A percentile compares a stretch with the other conserved stretches of the same genome.
phyloP scores from a whole-genome alignment of 345 rosid species.

The Dovyalis caffra region DNA sequence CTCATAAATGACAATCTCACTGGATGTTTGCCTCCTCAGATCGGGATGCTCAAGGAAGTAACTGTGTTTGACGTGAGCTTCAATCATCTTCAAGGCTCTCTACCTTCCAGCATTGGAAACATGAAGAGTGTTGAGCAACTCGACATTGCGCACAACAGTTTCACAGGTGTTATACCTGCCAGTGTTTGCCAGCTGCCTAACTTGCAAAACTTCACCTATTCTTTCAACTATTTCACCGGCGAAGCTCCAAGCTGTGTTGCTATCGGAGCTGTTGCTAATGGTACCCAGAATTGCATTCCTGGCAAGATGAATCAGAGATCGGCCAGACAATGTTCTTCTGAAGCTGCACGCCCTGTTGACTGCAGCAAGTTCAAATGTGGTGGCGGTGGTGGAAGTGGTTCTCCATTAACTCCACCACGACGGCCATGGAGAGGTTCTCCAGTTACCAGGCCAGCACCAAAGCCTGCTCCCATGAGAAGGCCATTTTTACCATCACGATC shows the following conservation, averaged over 20 bases:
- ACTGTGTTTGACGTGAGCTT: conserved; percentile 66
- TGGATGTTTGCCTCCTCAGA: conserved; percentile 70
- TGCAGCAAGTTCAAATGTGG: conserved; percentile 55
- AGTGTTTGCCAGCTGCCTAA: conserved; percentile 53
- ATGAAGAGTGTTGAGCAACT: conserved; percentile 75
- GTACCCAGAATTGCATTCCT: conserved; percentile 49
- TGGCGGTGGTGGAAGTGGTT: conserved; percentile 6
- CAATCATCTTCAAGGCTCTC: conserved; percentile 52
- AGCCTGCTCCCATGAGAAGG: conserved; percentile 8
- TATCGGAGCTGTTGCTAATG: conserved; percentile 23
- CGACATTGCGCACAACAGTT: conserved; percentile 54
- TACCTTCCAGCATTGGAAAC: conserved; percentile 49
- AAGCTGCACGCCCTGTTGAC: conserved; percentile 52
- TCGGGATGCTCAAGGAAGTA: conserved; percentile 51
- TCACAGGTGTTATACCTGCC: conserved; percentile 59
- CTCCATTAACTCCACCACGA: not conserved
- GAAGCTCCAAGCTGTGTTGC: conserved; percentile 60
- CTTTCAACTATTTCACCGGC: conserved; percentile 65
- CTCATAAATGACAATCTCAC: conserved; percentile 69
- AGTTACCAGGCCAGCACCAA: conserved; percentile 31
- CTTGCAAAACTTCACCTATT: conserved; percentile 57
- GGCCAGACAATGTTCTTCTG: conserved; percentile 48
- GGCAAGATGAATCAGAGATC: conserved; percentile 52
- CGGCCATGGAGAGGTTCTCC: conserved; percentile 34
- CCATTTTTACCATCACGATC: conserved; percentile 20